These are phyloP conservation scores for Biscogniauxia mediterranea DNA, from an alignment of 2,329 filamentous ascomycete genomes.

Conservation along the genomic window DNA sequence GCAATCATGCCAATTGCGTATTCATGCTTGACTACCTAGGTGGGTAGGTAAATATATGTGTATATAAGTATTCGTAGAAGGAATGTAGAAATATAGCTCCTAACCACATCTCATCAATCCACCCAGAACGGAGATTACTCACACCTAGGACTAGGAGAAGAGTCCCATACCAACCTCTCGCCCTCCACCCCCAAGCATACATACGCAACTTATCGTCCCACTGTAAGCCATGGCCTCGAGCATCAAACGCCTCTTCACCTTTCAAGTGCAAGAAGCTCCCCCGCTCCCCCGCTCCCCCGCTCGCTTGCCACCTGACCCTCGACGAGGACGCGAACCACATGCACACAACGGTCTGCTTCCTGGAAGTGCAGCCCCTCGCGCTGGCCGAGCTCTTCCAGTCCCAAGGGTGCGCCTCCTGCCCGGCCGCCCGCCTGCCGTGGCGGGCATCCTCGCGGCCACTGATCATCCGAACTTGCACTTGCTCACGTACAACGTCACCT, in stretches of 20 bases:
- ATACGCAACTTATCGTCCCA: not conserved
- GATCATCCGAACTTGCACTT: constrained; percentile 32
- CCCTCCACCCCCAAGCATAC: too few relatives aligned
- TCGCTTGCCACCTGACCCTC: constrained; percentile 32
- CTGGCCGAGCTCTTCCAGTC: constrained; percentile 37
- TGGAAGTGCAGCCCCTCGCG: constrained; percentile 33
- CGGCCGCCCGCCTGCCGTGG: constrained; percentile 34
- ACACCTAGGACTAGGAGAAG: too few relatives aligned
- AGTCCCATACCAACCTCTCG: too few relatives aligned
- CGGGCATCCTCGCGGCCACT: constrained; percentile 30
- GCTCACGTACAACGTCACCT: constrained; percentile 35
- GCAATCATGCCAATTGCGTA: too few relatives aligned
- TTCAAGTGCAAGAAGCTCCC: constrained; percentile 33
- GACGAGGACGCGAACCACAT: constrained; percentile 32
- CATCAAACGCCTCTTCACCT: constrained; percentile 5
- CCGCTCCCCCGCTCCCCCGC: constrained; percentile 28
- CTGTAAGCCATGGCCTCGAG: not conserved
- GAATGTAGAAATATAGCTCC: too few relatives aligned
- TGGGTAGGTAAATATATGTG: too few relatives aligned
- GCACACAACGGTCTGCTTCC: constrained; percentile 34
- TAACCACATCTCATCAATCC: too few relatives aligned
- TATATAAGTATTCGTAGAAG: too few relatives aligned
- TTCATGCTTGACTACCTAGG: too few relatives aligned
- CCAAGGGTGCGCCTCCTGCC: constrained; percentile 35
- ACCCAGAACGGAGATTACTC: too few relatives aligned